Evolutionary conservation across 2,329 filamentous ascomycete species (phyloP).

Genomic region (Fusarium torreyae): DNA sequence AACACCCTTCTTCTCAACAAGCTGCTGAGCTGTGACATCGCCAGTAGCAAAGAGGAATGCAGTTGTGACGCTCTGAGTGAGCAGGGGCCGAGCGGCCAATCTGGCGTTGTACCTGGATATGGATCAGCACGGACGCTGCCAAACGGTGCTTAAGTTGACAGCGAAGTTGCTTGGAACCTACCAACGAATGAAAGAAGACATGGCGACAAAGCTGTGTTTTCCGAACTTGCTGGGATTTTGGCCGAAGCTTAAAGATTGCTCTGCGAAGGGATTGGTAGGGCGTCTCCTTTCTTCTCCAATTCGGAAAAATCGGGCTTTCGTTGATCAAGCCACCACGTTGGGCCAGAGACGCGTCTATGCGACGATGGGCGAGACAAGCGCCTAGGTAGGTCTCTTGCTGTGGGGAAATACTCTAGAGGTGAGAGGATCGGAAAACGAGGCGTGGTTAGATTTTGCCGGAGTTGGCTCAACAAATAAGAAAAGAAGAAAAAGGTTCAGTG

Average conservation of each 20-base stretch:
- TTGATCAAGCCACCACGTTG: conserved; percentile 43
- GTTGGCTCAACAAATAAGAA: background rate
- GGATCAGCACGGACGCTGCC: conserved; percentile 30
- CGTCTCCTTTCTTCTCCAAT: conserved; percentile 13
- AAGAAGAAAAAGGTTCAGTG: background rate
- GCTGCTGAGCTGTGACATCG: conserved; percentile 91
- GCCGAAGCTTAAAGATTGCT: conserved; percentile 36
- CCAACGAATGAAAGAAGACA: conserved; percentile 54
- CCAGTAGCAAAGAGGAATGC: conserved; percentile 93
- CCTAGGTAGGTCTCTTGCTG: background rate
- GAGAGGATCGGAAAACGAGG: conserved; percentile 9
- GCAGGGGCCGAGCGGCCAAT: conserved; percentile 83
- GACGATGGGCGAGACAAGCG: conserved; percentile 16
- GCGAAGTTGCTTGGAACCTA: conserved; percentile 36
- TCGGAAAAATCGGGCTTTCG: conserved; percentile 20
- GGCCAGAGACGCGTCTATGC: conserved; percentile 31
- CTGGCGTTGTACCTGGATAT: conserved; percentile 84
- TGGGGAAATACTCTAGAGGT: conserved; percentile 17
- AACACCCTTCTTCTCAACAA: conserved; percentile 84
- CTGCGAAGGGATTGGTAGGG: conserved; percentile 7
- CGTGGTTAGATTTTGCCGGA: background rate
- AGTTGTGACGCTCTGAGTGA: conserved; percentile 93
- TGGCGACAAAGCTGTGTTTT: conserved; percentile 26
- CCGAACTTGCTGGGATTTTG: conserved; percentile 4
- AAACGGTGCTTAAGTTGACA: background rate